Evolutionary conservation across 805 yeast species (phyloP).

Genomic region (Suhomyces vadensis): DNA sequence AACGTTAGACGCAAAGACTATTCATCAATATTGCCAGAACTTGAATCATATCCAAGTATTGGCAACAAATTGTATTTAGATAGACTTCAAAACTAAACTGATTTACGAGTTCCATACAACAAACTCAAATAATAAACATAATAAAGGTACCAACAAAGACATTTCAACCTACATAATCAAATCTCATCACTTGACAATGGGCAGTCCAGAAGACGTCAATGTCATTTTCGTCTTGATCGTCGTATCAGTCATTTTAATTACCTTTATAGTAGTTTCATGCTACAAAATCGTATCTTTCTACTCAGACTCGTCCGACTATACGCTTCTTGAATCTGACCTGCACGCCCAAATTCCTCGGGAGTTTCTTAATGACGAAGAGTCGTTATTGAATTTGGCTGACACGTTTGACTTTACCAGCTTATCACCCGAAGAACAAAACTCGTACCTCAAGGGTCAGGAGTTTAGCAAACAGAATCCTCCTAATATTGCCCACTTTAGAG

Average conservation of each 20-base stretch:
- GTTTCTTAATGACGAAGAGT: slow-evolving; percentile 42
- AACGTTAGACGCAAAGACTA: too few species aligned
- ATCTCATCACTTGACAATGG: too few species aligned
- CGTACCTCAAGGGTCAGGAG: slow-evolving; percentile 38
- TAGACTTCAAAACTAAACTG: too few species aligned
- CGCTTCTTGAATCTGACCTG: slow-evolving; percentile 3
- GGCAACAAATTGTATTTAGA: too few species aligned
- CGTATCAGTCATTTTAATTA: neutral
- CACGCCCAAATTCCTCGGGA: slow-evolving; percentile 32
- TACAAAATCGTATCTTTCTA: neutral
- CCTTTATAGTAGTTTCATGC: neutral
- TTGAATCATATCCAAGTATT: too few species aligned
- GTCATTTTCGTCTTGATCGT: neutral
- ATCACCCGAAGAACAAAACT: slow-evolving; percentile 43
- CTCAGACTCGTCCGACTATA: slow-evolving; percentile 5
- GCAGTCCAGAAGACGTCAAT: neutral
- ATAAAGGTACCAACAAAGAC: too few species aligned
- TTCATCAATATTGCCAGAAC: too few species aligned
- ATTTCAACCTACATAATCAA: too few species aligned
- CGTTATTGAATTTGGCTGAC: slow-evolving; percentile 34
- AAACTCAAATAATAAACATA: too few species aligned
- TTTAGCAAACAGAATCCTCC: slow-evolving; percentile 35
- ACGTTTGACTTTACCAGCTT: slow-evolving; percentile 37
- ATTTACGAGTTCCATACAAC: too few species aligned
- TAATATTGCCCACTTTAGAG: slow-evolving; percentile 30